phyloP scores from a whole-genome alignment of 73 alveolate species.

The Urostyla sp. region DNA sequence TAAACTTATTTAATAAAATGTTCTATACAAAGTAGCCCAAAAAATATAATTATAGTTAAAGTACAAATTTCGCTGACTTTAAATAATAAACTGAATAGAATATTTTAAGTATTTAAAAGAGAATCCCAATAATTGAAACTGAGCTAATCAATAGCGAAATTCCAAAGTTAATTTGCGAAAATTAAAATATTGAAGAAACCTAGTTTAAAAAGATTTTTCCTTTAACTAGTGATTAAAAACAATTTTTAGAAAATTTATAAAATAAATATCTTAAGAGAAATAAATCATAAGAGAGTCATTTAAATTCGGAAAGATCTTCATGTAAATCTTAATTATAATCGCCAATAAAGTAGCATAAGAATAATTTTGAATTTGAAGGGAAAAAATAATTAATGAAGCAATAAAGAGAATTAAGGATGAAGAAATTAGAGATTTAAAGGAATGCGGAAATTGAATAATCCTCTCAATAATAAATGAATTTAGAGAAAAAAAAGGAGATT shows the following conservation, averaged over 20 bases:
- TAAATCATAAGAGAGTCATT: neutral
- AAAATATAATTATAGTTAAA: too few relatives aligned
- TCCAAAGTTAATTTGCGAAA: constrained; percentile 3
- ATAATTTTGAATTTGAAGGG: neutral
- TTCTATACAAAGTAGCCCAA: too few relatives aligned
- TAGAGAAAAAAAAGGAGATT: neutral
- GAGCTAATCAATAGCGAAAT: neutral
- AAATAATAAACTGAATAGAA: constrained; percentile 11
- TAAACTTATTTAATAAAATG: too few relatives aligned
- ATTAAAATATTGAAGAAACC: neutral
- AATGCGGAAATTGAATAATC: neutral
- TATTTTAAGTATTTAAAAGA: neutral
- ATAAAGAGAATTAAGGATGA: neutral
- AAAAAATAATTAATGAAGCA: constrained; percentile 14
- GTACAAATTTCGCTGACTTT: too few relatives aligned
- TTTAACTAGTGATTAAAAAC: constrained; percentile 44
- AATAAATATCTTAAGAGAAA: constrained; percentile 31
- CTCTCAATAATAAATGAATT: neutral
- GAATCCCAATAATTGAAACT: neutral
- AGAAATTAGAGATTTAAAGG: neutral
- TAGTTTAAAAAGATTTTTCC: neutral
- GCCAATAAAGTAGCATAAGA: neutral
- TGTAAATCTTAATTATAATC: neutral
- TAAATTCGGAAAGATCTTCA: neutral
- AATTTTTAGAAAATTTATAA: constrained; percentile 39